Evolutionary conservation across 1,284 basidiomycete genomes (phyloP).

Genomic region (Rhodofomes roseus): DNA sequence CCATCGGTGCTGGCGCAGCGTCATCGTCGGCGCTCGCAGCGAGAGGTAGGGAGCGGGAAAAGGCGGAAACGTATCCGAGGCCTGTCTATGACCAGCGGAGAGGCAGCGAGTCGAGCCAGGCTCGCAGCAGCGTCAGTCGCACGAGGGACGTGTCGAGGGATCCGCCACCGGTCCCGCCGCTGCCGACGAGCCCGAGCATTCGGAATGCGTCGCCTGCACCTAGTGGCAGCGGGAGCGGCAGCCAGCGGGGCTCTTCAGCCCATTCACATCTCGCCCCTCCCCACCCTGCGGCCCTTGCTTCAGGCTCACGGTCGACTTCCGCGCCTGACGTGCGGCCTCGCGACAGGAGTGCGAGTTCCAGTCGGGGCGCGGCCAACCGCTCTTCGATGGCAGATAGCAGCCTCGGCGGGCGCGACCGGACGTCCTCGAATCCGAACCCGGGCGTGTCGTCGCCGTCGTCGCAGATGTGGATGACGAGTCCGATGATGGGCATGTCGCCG

Average conservation of each 20-base stretch:
- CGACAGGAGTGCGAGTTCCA: constrained; percentile 28
- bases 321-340: constrained; percentile 50
- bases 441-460: constrained; percentile 9
- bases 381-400: constrained; percentile 41
- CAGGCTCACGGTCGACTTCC: constrained; percentile 36
- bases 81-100: constrained; percentile 19
- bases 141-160: constrained; percentile 1
- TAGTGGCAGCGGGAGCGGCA: constrained; percentile 1
- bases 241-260: constrained; percentile 13
- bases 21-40: constrained; percentile 30
- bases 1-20: constrained; percentile 17
- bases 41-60: constrained; percentile 32
- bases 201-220: constrained; percentile 7
- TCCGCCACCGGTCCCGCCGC: constrained; percentile 1
- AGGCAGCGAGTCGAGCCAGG: constrained; percentile 4
- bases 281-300: constrained; percentile 44
- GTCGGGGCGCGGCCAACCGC: constrained; percentile 32
- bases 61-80: constrained; percentile 13
- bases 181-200: background rate
- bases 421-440: constrained; percentile 10
- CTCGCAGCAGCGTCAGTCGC: background rate
- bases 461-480: constrained; percentile 16
- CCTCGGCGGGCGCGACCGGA: constrained; percentile 15
- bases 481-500: constrained; percentile 7
- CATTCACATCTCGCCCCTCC: constrained; percentile 23